Evolutionary conservation across 176 grass and related monocot genomes (phyloP).

Genomic region (Tillandsia fasciculata): DNA sequence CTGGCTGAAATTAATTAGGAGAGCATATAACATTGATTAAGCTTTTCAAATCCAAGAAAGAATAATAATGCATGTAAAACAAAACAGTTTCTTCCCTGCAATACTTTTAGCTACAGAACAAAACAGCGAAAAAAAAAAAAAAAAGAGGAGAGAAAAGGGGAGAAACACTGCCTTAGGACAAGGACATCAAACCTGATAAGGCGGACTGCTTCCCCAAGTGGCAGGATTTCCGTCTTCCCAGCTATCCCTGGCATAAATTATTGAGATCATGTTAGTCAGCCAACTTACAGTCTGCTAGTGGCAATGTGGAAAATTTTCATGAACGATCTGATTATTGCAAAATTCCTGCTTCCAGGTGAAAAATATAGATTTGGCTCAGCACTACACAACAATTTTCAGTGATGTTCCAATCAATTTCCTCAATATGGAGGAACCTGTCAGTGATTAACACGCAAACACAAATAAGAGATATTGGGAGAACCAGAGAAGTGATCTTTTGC

Average conservation of each 20-base stretch:
- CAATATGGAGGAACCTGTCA: too few species aligned
- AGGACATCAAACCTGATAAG: slow-evolving; percentile 61
- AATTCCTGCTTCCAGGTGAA: too few species aligned
- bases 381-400: too few species aligned
- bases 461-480: too few species aligned
- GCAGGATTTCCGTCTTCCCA: slow-evolving; percentile 98
- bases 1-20: slow-evolving; percentile 45
- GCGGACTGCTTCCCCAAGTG: slow-evolving; percentile 89
- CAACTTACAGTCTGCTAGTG: background rate
- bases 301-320: background rate
- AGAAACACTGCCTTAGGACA: background rate
- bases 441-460: too few species aligned
- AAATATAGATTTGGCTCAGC: too few species aligned
- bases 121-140: slow-evolving; percentile 8
- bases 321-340: too few species aligned
- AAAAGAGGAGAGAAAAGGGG: background rate
- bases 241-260: slow-evolving; percentile 56
- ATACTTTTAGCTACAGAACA: slow-evolving; percentile 1
- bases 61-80: slow-evolving; percentile 9
- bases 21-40: background rate
- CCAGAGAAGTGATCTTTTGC: too few species aligned
- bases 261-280: slow-evolving; percentile 19
- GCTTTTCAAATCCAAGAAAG: background rate
- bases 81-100: background rate
- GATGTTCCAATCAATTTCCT: too few species aligned